These are phyloP conservation scores for Alternaria sp. DNA, from an alignment of 2,329 filamentous ascomycete species.

Conservation along the genomic window DNA sequence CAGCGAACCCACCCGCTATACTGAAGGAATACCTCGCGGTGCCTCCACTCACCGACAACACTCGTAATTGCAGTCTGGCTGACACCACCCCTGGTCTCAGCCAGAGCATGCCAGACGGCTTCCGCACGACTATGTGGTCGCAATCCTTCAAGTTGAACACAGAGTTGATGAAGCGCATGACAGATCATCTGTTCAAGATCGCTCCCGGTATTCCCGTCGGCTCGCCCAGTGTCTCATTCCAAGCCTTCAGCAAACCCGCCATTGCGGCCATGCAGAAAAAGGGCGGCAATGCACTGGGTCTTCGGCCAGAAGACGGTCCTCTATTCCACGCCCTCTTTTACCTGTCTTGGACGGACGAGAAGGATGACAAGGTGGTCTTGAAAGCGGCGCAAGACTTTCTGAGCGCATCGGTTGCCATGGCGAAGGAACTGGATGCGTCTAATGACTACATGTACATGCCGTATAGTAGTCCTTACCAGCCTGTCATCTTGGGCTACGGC, in stretches of 20 bases:
- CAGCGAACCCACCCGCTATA: slow-evolving; percentile 19
- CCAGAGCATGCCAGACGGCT: slow-evolving; percentile 14
- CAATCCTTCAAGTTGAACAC: slow-evolving; percentile 32
- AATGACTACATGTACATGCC: slow-evolving; percentile 51
- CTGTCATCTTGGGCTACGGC: slow-evolving; percentile 51
- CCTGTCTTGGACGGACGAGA: slow-evolving; percentile 24
- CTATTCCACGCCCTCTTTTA: slow-evolving; percentile 24
- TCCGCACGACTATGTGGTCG: slow-evolving; percentile 35
- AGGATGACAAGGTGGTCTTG: slow-evolving; percentile 27
- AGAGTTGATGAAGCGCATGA: slow-evolving; percentile 22
- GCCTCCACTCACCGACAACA: slow-evolving; percentile 20
- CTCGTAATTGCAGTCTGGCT: slow-evolving; percentile 21
- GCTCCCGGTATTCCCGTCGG: background rate
- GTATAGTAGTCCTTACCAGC: slow-evolving; percentile 52
- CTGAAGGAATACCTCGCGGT: slow-evolving; percentile 29
- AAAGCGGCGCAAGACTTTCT: slow-evolving; percentile 20
- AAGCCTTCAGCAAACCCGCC: slow-evolving; percentile 28
- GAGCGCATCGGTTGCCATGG: background rate
- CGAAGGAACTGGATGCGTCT: slow-evolving; percentile 8
- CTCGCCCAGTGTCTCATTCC: slow-evolving; percentile 10
- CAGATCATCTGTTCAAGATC: slow-evolving; percentile 22
- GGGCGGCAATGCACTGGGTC: slow-evolving; percentile 35
- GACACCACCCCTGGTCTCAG: slow-evolving; percentile 19
- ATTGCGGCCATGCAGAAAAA: slow-evolving; percentile 27
- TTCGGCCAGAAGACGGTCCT: slow-evolving; percentile 18